Evolutionary conservation across 768 basidiomycete genomes (phyloP), one percentile per base, ranked within the genome.

Genomic region (Serendipita indica): DNA sequence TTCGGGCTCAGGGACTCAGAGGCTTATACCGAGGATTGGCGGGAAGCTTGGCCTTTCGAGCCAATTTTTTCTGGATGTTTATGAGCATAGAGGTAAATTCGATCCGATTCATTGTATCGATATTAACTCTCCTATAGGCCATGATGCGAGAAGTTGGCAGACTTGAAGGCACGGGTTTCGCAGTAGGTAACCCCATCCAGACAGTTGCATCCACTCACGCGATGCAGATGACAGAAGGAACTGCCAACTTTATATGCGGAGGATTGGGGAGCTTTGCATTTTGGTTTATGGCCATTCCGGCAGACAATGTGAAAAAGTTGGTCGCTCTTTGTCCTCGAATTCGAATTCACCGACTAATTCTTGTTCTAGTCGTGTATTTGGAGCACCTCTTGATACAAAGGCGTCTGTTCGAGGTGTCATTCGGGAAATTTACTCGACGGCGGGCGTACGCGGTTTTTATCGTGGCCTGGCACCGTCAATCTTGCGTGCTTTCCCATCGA

Each of bases 231-330:
- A 79, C 75, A 66, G 78, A 76, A 20, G 79, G 80, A 4, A 66
- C 74, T 7, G 77, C 82, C 3, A 83, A 80, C 65, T 83, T 84
- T 67, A 66, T 83, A 13, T 77, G 83, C 10, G 84, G 84, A 28
- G 83, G 83, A 6, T 69, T 81, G 30, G 79, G 71, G 37, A 76
- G 79, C 3, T 81, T 84, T 64, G 73, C 73, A 22, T 86, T 79
- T 68, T 86, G 84, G 83, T 71, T 72, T 22, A 77, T 80, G 73
- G 81, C 78, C 22, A 82, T 84, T 62, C 83, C 86, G 2, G 76
- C 82, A 58, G 89, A 91, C 69, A 87, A 87, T 67, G 72, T 88
- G 61, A 90, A 91, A 71, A 89, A 87, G 86, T 86, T 65, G 60
- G 74, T 69, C 33, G 37, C 54, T 57, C 46, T 45, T 41, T 33